Base-by-base conservation (phyloP, 176 grass and related monocot species). In the Dendrocalamus sinicus region DNA sequence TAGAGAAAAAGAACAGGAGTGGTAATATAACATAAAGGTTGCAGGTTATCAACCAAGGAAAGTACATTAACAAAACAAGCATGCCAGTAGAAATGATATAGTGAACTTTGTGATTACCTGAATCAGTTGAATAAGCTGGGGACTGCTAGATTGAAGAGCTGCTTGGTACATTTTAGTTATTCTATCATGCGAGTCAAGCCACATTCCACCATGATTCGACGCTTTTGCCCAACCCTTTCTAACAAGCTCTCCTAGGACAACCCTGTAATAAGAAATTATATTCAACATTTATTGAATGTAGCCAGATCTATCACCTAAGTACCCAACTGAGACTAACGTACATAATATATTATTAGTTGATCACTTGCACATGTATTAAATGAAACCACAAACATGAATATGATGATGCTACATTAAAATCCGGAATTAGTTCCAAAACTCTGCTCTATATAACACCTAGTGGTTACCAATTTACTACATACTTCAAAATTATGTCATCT, bases 141-240 rank as follows among this genome's bases (percentile, higher is more conserved):
- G 89, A 87, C 81, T 89, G 75, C 86, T 89, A 61, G 91, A 95
- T 62, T 92, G 86, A 71, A 98, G 76, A 74, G 89, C 78, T 79
- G 84, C 73, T 82, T 51, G 67, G 89, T 88, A 92, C 73, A 95
- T 87, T 73, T 81, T 72, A 83, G 72, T 84, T 86, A 95, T 84
- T 91, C 85, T 94, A 86, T 85, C 84, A 44, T 84, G 88, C 12
- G 86, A 92, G 28, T 77, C 84, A 83, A 80, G 53, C 91, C 91
- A 94, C 81, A 66, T 67, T 77, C 64, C 81, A 70, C 74, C 73
- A 85, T 94, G 95, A 89, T 68, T 89, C 40, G 75, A 75, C 80
- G 70, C 30, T 91, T 90, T 86, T 39, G 61, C 41, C 76, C 86
- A 85, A 73, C 82, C 84, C 70, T 92, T 88, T 87, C 75, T 95